Base-by-base conservation (phyloP, 2,329 filamentous ascomycete genomes). In the Ascosphaera acerosa region DNA sequence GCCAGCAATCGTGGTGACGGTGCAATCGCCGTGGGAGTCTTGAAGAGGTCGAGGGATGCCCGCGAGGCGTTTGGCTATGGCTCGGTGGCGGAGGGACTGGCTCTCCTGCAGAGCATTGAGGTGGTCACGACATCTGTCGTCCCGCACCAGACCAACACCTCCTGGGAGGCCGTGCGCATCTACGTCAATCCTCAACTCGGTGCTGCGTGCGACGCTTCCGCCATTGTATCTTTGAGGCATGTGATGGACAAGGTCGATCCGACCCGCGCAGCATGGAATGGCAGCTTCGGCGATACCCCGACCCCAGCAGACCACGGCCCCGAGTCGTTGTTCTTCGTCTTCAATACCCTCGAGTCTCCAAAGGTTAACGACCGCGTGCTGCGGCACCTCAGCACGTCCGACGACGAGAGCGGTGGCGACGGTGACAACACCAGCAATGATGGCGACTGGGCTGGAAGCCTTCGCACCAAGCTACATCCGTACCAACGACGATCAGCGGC, bases 401-500 rank as follows among this genome's bases (percentile, higher is more conserved):
- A 36, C 3, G 31, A 29, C 6, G 35, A 36, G 14, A n/a, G n/a
- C n/a, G 16, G 19, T n/a, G 32, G 39, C 10, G 38, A 40, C 19
- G 34, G 41, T 6, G 38, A 40, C 15, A 37, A 35, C 27, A 37
- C 37, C 20, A 36, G 43, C 18, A 41, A 54, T 4, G 29, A 41
- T 31, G 50, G 54, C 18, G 26, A 14, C n/a, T 5, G 5, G 14
- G 26, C 7, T 28, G 20, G 20, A 9, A 9, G 20, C 20, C 44
- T 60, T 16, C 51, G 53, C 34, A 76, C 77, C 0, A 52, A 53
- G 0, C 55, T 92, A 0, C 76, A 87, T 44, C 61, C 65, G 0
- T 89, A 90, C 41, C 84, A 94, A 47, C 63, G 71, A 31, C 64
- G 73, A 28, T 84, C 81, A 1, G 73, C 75, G 1, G 77, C 76